Evolutionary conservation across 169 alveolate genomes (phyloP), one percentile per base, ranked within the genome.

Genomic region (Cytauxzoon felis): DNA sequence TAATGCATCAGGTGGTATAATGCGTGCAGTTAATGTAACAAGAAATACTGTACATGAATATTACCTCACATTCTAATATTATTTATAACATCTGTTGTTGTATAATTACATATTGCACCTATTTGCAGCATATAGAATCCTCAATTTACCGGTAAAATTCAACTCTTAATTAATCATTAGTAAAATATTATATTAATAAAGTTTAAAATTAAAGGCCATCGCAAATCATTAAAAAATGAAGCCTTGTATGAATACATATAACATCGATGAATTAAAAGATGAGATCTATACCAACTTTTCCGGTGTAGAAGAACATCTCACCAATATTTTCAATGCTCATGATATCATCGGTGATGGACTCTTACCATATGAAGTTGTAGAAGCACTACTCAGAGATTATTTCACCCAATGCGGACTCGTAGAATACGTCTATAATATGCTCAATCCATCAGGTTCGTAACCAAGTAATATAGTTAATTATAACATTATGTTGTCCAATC

Each of bases 1-100:
- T 79, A 92, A 91, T 68, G 57, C 88, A 49, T 91, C 96, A 23
- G 98, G 98, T 3, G 98, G 98, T 2, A 58, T 92, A 50, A 82
- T 92, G 61, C 79, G 97, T 45, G 83, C 90, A 21, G 67, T 84
- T 4, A 61, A 63, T 5, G 80, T 84, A 8, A 47, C 80, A 18
- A 70, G 65, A 29, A 36, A 18, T 7, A 58, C 43, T 49, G 91
- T 84, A 6, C 68, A 70, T 24, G 91, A 84, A 47, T 84, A 45
- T 43, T 75, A 70, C 56, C 58, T 75, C 68, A 54, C 70, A 1
- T 48, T 56, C 26, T 58, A 36, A 4, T 11, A 16, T 5, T 50
- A 18, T 19, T 18, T 2, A n/a, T n/a, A n/a, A n/a, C n/a, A n/a
- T n/a, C n/a, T n/a, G n/a, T n/a, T n/a, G n/a, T n/a, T n/a, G n/a